Evolutionary conservation across 2,329 filamentous ascomycete genomes (phyloP).

Genomic region (Ascosphaera pollenicola): DNA sequence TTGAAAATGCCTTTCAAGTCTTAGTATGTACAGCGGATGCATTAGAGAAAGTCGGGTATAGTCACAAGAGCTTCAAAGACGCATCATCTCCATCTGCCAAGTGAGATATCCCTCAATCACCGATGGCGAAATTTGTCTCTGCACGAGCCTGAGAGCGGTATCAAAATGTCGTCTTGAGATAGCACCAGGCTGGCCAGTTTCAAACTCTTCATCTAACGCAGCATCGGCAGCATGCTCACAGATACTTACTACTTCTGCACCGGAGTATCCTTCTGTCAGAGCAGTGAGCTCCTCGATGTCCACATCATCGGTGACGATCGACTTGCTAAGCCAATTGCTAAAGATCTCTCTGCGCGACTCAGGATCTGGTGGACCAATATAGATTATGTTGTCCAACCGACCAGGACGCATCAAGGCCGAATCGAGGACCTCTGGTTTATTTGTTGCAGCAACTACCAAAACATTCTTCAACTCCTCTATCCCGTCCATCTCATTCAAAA

Average conservation of each 20-base stretch:
- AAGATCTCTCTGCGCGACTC: conserved; percentile 59
- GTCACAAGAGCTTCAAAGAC: no score
- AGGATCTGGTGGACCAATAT: conserved; percentile 60
- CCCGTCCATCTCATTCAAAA: conserved; percentile 97
- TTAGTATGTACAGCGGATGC: no score
- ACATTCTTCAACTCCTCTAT: conserved; percentile 88
- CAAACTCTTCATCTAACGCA: conserved; percentile 29
- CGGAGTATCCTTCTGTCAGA: conserved; percentile 55
- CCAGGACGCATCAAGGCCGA: conserved; percentile 80
- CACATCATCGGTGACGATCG: conserved; percentile 40
- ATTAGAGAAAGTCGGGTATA: no score
- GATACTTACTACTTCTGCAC: conserved; percentile 55
- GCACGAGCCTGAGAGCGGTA: conserved; percentile 22
- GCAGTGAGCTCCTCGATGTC: conserved; percentile 40
- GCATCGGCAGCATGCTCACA: conserved; percentile 29
- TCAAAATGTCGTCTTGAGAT: conserved; percentile 23
- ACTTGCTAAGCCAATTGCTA: conserved; percentile 38
- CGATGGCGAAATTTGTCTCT: conserved; percentile 35
- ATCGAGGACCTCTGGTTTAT: conserved; percentile 82
- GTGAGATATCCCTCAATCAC: conserved; percentile 37
- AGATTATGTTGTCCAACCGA: conserved; percentile 76
- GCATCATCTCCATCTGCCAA: conserved; percentile 20
- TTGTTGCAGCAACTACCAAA: conserved; percentile 89
- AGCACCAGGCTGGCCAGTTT: conserved; percentile 15
- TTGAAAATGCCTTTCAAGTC: no score